A percentile compares a stretch with the other conserved stretches of the same genome.
Conservation (phyloP, 352 stramenopile genomes). For the Phytophthora cryptogea region DNA sequence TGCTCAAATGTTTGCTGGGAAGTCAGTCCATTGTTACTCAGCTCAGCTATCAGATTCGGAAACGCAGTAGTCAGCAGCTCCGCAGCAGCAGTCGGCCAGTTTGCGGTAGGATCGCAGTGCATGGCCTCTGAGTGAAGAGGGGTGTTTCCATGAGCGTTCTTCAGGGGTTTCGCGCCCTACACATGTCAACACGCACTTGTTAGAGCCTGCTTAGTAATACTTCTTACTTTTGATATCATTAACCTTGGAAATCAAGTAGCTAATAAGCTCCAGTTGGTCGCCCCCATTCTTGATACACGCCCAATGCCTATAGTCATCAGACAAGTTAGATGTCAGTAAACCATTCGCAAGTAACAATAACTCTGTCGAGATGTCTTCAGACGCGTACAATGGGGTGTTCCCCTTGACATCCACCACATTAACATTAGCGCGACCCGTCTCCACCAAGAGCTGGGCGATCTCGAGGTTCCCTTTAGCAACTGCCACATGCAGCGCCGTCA, state of each 20-base stretch:
- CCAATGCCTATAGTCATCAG: conserved; percentile 56
- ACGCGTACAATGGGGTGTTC: conserved; percentile 65
- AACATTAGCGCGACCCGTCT: conserved; percentile 59
- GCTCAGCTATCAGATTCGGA: conserved; percentile 52
- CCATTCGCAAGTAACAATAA: not conserved
- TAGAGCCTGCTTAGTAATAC: not conserved
- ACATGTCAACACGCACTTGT: conserved; percentile 2
- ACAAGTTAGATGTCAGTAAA: not conserved
- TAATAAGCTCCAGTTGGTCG: conserved; percentile 50
- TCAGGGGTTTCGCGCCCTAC: conserved; percentile 63
- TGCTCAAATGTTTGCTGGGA: conserved; percentile 70
- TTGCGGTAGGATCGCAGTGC: conserved; percentile 59
- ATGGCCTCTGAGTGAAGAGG: conserved; percentile 79
- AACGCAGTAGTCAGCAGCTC: conserved; percentile 52
- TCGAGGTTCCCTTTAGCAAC: conserved; percentile 67
- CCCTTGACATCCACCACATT: conserved; percentile 70
- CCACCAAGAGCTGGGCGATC: conserved; percentile 61
- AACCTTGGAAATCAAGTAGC: conserved; percentile 69
- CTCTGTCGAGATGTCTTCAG: not conserved
- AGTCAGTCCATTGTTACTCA: conserved; percentile 63
- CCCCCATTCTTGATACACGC: conserved; percentile 62
- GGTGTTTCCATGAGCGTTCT: conserved; percentile 63
- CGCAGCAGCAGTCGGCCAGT: conserved; percentile 61
- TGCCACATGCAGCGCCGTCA: conserved; percentile 74
- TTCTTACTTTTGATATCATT: not conserved